phyloP scores from a whole-genome alignment of 805 yeast species.

The Zygoascus ofunaensis region DNA sequence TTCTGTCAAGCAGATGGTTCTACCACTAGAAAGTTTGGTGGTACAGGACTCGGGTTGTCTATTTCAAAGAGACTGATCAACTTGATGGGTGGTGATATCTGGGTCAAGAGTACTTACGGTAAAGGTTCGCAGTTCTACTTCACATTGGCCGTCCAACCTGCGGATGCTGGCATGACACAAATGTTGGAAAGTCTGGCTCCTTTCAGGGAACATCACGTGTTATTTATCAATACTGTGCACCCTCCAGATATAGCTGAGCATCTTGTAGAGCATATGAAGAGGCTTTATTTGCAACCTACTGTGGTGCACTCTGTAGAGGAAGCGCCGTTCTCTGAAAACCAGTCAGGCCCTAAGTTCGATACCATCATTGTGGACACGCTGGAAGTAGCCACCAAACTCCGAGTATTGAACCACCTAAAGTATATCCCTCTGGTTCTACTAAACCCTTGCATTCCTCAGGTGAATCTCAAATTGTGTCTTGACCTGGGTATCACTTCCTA shows the following conservation, averaged over 20 bases:
- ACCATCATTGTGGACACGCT: slow-evolving; percentile 76
- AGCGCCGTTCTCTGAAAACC: slow-evolving; percentile 38
- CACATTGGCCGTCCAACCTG: slow-evolving; percentile 71
- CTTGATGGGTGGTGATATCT: slow-evolving; percentile 87
- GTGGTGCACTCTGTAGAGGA: slow-evolving; percentile 49
- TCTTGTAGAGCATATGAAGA: slow-evolving; percentile 42
- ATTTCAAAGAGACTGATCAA: slow-evolving; percentile 82
- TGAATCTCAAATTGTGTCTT: slow-evolving; percentile 72
- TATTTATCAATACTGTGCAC: slow-evolving; percentile 62
- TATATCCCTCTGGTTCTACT: slow-evolving; percentile 76
- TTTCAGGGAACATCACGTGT: slow-evolving; percentile 58
- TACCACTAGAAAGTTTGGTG: slow-evolving; percentile 86
- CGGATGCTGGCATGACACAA: slow-evolving; percentile 49
- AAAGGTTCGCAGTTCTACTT: slow-evolving; percentile 77
- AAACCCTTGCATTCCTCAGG: slow-evolving; percentile 64
- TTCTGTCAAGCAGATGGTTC: slow-evolving; percentile 94
- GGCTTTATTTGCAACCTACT: slow-evolving; percentile 53
- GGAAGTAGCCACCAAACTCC: slow-evolving; percentile 59
- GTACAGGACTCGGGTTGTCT: slow-evolving; percentile 83
- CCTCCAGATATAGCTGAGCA: slow-evolving; percentile 40
- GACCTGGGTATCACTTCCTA: slow-evolving; percentile 82
- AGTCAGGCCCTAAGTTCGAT: slow-evolving; percentile 47
- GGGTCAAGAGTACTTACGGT: slow-evolving; percentile 79
- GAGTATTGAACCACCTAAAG: slow-evolving; percentile 67
- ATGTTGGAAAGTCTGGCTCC: slow-evolving; percentile 64